These are phyloP conservation scores for Heterotrichella gracilis DNA, from an alignment of 352 stramenopile species.

Conservation along the genomic window DNA sequence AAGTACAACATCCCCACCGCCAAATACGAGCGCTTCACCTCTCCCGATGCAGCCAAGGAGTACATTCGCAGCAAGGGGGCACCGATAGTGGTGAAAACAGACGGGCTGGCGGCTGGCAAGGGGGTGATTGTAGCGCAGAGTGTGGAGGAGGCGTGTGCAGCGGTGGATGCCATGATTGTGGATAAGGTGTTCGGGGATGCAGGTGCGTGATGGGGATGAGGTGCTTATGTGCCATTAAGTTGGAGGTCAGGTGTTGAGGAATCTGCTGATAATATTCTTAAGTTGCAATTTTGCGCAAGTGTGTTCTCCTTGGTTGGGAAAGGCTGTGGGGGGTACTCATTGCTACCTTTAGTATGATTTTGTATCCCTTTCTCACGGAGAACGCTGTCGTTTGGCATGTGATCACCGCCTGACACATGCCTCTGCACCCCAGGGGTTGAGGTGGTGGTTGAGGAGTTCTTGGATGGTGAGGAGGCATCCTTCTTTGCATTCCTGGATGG, in stretches of 20 bases:
- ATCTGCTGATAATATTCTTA: too few species aligned
- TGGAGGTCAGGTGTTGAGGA: too few species aligned
- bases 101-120: conserved; percentile 91
- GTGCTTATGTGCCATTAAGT: too few species aligned
- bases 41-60: conserved; percentile 41
- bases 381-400: too few species aligned
- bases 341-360: too few species aligned
- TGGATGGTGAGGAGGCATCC: conserved; percentile 76
- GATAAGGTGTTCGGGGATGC: conserved; percentile 61
- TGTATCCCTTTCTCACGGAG: too few species aligned
- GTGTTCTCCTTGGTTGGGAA: too few species aligned
- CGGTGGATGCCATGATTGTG: conserved; percentile 79
- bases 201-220: too few species aligned
- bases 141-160: conserved; percentile 52
- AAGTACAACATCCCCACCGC: conserved; percentile 81
- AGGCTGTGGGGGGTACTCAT: too few species aligned
- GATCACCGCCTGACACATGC: too few species aligned
- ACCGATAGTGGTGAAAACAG: conserved; percentile 86
- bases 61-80: conserved; percentile 40
- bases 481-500: conserved; percentile 87
- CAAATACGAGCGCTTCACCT: conserved; percentile 73
- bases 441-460: conserved; percentile 87
- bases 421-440: conserved; percentile 61
- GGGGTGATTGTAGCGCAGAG: conserved; percentile 72
- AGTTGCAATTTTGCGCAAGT: too few species aligned